Evolutionary conservation across 1,284 basidiomycete genomes (phyloP).

Genomic region (Papiliotrema flavescens): DNA sequence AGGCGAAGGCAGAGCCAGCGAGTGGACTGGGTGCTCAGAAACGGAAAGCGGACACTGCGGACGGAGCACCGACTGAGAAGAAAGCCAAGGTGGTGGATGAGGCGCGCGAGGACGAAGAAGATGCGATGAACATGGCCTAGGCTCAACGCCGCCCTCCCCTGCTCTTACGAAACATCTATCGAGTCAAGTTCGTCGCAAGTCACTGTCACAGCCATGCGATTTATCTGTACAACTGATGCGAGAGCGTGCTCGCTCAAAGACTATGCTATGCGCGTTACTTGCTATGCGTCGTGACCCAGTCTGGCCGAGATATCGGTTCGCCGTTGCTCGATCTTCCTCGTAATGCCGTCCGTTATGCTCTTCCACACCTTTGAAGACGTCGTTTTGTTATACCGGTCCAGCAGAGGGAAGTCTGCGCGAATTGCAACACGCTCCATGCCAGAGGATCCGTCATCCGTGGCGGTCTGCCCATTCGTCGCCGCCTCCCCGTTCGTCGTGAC

Average conservation of each 20-base stretch:
- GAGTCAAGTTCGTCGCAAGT: too few species aligned
- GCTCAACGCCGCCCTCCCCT: conserved; percentile 1
- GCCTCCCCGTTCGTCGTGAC: conserved; percentile 7
- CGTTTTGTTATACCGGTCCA: conserved; percentile 48
- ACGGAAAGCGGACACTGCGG: conserved; percentile 4
- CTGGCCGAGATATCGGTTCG: conserved; percentile 10
- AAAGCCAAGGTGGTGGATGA: conserved; percentile 2
- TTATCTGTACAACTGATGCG: neutral
- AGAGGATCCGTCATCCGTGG: conserved; percentile 8
- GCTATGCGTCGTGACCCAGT: neutral
- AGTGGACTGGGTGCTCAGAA: conserved; percentile 5
- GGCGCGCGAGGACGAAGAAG: neutral
- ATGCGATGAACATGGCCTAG: conserved; percentile 5
- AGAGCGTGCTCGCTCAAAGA: too few species aligned
- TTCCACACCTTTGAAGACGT: conserved; percentile 47
- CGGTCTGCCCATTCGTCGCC: neutral
- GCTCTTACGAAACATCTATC: too few species aligned
- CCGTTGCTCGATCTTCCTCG: conserved; percentile 16
- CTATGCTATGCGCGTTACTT: neutral
- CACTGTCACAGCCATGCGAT: neutral
- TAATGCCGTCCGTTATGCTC: conserved; percentile 31
- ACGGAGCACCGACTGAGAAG: neutral
- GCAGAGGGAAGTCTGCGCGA: conserved; percentile 35
- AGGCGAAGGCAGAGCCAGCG: conserved; percentile 5
- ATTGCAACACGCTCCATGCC: conserved; percentile 2